phyloP scores from a whole-genome alignment of 208 protist genomes.

The Trypanosoma lewisi region DNA sequence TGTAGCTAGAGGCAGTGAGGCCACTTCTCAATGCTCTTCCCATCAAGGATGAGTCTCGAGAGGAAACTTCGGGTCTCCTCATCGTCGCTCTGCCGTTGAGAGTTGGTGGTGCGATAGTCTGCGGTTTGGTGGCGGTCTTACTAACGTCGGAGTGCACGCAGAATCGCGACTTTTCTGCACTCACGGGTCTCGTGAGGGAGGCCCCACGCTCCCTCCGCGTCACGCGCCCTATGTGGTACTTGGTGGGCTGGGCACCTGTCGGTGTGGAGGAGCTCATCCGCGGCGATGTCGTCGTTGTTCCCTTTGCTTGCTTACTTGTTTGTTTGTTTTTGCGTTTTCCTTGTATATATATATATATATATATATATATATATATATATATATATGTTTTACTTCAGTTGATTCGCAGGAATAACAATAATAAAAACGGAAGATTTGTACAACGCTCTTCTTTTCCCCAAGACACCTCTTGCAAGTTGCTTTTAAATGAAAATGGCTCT shows the following conservation, averaged over 20 bases:
- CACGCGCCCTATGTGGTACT: background rate
- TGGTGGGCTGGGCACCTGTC: background rate
- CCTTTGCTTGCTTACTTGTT: no score
- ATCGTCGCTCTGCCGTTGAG: background rate
- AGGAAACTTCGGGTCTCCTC: background rate
- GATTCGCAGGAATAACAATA: no score
- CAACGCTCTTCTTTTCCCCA: no score
- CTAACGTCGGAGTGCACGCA: background rate
- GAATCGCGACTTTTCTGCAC: constrained; percentile 10
- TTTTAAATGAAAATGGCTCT: no score
- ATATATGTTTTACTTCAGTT: no score
- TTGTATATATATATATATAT: no score
- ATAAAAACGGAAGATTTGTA: no score
- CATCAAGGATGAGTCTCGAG: background rate
- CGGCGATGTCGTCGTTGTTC: no score
- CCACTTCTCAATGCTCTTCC: background rate
- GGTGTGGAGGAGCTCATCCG: background rate
- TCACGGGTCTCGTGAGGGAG: background rate
- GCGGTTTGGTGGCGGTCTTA: background rate
- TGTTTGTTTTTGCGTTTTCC: no score
- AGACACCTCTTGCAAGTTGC: no score
- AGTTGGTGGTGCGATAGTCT: background rate
- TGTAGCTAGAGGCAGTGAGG: background rate
- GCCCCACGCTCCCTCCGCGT: background rate
- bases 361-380: no score